These are phyloP conservation scores for Liriodendron chinense DNA, from an alignment of 164 flowering plant species.

Conservation along the genomic window DNA sequence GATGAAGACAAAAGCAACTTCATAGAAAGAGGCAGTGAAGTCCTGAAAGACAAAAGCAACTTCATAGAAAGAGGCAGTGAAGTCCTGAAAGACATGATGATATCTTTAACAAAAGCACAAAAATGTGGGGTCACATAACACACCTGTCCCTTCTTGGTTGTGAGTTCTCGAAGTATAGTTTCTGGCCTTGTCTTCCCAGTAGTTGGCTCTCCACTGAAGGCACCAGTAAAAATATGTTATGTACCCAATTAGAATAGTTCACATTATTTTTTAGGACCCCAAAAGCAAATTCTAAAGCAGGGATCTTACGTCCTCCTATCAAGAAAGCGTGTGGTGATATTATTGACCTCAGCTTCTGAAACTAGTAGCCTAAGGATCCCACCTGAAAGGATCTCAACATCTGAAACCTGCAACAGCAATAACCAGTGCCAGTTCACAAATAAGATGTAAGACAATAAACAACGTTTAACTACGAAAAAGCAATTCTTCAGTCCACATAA, in stretches of 20 bases:
- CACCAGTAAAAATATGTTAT: background rate
- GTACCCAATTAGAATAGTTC: background rate
- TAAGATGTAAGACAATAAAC: background rate
- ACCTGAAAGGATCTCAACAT: conserved; percentile 91
- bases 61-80: background rate
- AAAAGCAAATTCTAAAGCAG: conserved; percentile 9
- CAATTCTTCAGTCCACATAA: background rate
- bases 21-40: too few relatives aligned
- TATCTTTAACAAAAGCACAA: background rate
- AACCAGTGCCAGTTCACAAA: background rate
- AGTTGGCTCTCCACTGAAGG: conserved; percentile 92
- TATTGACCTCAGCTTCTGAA: conserved; percentile 95
- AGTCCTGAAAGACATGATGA: background rate
- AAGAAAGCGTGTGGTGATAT: conserved; percentile 80
- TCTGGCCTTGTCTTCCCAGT: conserved; percentile 95
- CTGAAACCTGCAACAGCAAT: conserved; percentile 61
- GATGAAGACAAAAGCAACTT: too few relatives aligned
- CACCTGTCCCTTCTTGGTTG: conserved; percentile 99
- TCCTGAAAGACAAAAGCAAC: background rate
- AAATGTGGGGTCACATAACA: background rate
- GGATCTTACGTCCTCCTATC: conserved; percentile 79
- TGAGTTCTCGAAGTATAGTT: conserved; percentile 88
- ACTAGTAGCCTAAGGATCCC: conserved; percentile 83
- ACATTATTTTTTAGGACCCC: background rate
- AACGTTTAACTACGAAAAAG: background rate